A percentile compares a stretch with the other conserved stretches of the same genome.
Conservation (phyloP, 164 flowering plant species). For the Umbilicus rupestris region DNA sequence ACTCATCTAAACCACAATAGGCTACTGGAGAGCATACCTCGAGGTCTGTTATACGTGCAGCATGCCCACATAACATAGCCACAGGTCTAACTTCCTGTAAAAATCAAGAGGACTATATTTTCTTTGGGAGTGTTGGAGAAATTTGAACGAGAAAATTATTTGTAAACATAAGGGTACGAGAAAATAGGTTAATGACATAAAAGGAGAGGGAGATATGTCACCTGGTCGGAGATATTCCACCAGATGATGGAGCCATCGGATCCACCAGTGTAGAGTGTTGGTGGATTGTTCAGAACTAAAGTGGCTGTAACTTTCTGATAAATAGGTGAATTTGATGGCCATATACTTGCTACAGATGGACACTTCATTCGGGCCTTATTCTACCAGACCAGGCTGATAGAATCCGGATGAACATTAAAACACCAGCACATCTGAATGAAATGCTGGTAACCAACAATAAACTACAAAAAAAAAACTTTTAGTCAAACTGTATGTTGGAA, state of each 20-base stretch:
- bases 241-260: slow-evolving; percentile 96
- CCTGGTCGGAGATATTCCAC: slow-evolving; percentile 50
- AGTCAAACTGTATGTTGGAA: not conserved
- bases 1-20: slow-evolving; percentile 7
- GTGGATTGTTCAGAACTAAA: slow-evolving; percentile 49
- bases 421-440: not conserved
- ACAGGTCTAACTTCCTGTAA: slow-evolving; percentile 64
- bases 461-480: not conserved
- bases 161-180: not conserved
- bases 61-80: slow-evolving; percentile 89
- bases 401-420: not conserved
- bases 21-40: slow-evolving; percentile 57
- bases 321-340: slow-evolving; percentile 64
- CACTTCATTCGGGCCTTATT: slow-evolving; percentile 49
- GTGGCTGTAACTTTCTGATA: slow-evolving; percentile 62
- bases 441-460: not conserved
- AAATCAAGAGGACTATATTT: not conserved
- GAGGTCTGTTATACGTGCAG: slow-evolving; percentile 59
- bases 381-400: not conserved
- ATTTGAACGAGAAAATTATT: not conserved
- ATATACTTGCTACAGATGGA: slow-evolving; percentile 72
- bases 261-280: slow-evolving; percentile 94
- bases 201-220: slow-evolving; percentile 11
- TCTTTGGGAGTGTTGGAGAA: not conserved
- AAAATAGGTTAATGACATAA: not conserved